Percentiles rank a stretch among this genome's conserved stretches.
phyloP scores from a whole-genome alignment of 306 rosid genomes.

The Potentilla sterilis region DNA sequence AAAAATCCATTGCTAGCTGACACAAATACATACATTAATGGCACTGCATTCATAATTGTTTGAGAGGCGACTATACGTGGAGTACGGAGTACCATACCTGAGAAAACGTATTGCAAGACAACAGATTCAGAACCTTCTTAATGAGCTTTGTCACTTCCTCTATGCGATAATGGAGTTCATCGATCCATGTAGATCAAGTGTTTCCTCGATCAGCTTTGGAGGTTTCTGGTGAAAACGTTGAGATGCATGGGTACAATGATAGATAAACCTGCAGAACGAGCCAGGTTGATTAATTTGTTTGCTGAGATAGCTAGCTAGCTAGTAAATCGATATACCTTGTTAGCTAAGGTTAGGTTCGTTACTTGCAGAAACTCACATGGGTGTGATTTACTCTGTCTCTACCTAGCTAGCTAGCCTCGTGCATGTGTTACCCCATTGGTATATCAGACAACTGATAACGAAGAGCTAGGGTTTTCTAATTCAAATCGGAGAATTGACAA shows the following conservation, averaged over 20 bases:
- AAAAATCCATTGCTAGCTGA: not conserved
- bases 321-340: not conserved
- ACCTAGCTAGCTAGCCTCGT: not conserved
- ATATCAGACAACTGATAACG: not conserved
- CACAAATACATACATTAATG: not conserved
- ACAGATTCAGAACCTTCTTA: conserved; percentile 4
- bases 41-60: not conserved
- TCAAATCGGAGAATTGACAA: not conserved
- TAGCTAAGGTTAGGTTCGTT: not conserved
- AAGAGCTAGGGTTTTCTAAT: not conserved
- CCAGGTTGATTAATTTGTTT: not conserved
- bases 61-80: conserved; percentile 1
- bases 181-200: not conserved
- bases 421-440: not conserved
- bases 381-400: not conserved
- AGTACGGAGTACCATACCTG: not conserved
- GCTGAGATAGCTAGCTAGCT: not conserved
- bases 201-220: not conserved
- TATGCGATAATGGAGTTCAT: not conserved
- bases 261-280: not conserved
- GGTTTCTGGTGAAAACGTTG: conserved; percentile 5
- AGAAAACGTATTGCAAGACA: conserved; percentile 4
- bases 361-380: conserved; percentile 2
- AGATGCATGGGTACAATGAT: not conserved
- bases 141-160: conserved; percentile 11